These are phyloP conservation scores for Macrolepiota dolichaula DNA, from an alignment of 768 basidiomycete species.

Conservation along the genomic window DNA sequence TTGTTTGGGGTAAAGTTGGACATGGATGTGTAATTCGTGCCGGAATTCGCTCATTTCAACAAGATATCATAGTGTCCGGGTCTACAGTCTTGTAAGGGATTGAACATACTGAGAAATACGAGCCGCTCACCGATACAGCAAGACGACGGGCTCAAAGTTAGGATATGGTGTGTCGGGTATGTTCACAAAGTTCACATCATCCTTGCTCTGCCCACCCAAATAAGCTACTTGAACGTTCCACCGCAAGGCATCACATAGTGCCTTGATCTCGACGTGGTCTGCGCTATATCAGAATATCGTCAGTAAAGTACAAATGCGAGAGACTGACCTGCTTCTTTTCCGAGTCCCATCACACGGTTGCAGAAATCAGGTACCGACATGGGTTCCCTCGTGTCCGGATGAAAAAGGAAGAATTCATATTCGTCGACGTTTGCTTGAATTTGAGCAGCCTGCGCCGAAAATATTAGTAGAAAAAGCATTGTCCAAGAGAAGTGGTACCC, in stretches of 20 bases:
- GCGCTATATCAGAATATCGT: background rate
- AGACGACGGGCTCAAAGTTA: constrained; percentile 49
- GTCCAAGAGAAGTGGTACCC: constrained; percentile 16
- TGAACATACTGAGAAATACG: background rate
- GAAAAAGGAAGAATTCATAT: constrained; percentile 71
- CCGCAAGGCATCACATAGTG: constrained; percentile 64
- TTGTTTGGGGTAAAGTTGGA: background rate
- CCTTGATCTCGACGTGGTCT: constrained; percentile 84
- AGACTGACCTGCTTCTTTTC: constrained; percentile 69
- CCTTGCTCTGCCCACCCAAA: constrained; percentile 59
- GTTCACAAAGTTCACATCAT: constrained; percentile 65
- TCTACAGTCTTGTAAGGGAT: constrained; percentile 30
- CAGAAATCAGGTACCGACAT: constrained; percentile 69
- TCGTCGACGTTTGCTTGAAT: constrained; percentile 61
- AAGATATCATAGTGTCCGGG: constrained; percentile 91
- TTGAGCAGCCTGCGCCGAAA: constrained; percentile 52
- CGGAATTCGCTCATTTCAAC: constrained; percentile 11
- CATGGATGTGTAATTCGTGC: background rate
- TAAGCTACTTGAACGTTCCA: constrained; percentile 76
- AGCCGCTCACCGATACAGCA: constrained; percentile 66
- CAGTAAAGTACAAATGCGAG: background rate
- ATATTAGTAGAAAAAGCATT: background rate
- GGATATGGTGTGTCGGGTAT: constrained; percentile 49
- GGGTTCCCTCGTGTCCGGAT: constrained; percentile 64
- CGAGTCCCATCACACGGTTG: constrained; percentile 71